Percentiles rank a stretch among this genome's conserved stretches.
phyloP scores from a whole-genome alignment of 1,284 basidiomycete genomes.

The Entoloma clypeatum region DNA sequence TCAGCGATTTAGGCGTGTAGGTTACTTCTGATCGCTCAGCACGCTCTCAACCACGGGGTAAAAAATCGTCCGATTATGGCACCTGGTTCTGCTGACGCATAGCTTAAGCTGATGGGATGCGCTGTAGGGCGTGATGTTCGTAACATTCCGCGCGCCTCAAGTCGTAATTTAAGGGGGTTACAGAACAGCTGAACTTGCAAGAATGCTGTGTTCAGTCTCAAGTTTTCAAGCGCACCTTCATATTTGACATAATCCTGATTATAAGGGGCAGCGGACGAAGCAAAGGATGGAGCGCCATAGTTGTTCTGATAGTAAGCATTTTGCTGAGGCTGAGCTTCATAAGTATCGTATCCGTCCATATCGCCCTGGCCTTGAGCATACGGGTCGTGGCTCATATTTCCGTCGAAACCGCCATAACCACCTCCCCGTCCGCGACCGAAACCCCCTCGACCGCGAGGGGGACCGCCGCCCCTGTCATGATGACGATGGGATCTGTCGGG shows the following conservation, averaged over 20 bases:
- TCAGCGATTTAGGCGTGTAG: constrained; percentile 18
- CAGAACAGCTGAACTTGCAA: constrained; percentile 22
- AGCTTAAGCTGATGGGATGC: constrained; percentile 40
- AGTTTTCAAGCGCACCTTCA: constrained; percentile 77
- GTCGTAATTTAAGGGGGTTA: constrained; percentile 27
- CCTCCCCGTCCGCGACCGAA: constrained; percentile 58
- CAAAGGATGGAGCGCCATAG: constrained; percentile 46
- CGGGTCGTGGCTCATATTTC: constrained; percentile 41
- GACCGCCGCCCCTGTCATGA: constrained; percentile 53
- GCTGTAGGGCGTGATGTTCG: constrained; percentile 21
- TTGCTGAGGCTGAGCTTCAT: constrained; percentile 53
- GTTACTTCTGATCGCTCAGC: constrained; percentile 22
- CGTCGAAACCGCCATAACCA: constrained; percentile 53
- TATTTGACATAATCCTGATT: constrained; percentile 58
- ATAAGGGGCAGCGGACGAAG: constrained; percentile 41
- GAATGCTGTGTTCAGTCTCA: constrained; percentile 43
- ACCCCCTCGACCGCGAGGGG: constrained; percentile 61
- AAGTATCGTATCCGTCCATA: constrained; percentile 58
- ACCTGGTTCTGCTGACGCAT: constrained; percentile 37
- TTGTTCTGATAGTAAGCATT: constrained; percentile 63
- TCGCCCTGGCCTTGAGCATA: constrained; percentile 68
- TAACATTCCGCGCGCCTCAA: constrained; percentile 36
- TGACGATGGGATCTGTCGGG: constrained; percentile 70
- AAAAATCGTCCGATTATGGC: no score
- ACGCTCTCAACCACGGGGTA: constrained; percentile 28